Evolutionary conservation across 306 rosid genomes (phyloP).

Genomic region (Ammopiptanthus mongolicus): DNA sequence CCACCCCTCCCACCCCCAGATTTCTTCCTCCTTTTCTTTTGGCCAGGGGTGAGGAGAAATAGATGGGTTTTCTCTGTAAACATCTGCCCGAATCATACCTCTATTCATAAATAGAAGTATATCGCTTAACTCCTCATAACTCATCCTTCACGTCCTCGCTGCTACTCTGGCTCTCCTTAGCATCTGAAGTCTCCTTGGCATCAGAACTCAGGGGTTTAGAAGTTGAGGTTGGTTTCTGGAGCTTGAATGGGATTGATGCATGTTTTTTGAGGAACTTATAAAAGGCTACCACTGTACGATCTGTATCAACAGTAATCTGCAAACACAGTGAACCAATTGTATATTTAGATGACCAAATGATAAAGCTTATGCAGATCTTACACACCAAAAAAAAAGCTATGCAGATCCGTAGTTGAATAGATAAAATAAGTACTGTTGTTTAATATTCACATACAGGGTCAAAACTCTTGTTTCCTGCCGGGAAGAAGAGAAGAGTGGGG

Average conservation of each 20-base stretch:
- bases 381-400: background rate
- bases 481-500: conserved; percentile 52
- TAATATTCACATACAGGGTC: conserved; percentile 40
- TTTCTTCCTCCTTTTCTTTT: background rate
- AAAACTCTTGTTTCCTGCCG: conserved; percentile 54
- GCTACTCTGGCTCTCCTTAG: conserved; percentile 41
- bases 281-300: conserved; percentile 93
- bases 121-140: conserved; percentile 37
- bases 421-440: background rate
- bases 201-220: conserved; percentile 41
- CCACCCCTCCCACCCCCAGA: background rate
- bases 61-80: conserved; percentile 11
- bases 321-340: conserved; percentile 19
- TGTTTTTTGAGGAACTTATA: conserved; percentile 89
- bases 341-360: background rate
- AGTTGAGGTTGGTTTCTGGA: conserved; percentile 68
- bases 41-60: conserved; percentile 11
- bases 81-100: conserved; percentile 18
- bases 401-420: background rate
- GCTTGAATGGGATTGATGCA: conserved; percentile 97
- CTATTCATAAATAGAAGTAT: conserved; percentile 17
- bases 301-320: conserved; percentile 82
- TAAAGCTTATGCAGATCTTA: background rate
- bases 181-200: conserved; percentile 36
- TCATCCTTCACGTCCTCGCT: conserved; percentile 65